Evolutionary conservation across 2,329 filamentous ascomycete species (phyloP).

Genomic region (Pyricularia sp.): DNA sequence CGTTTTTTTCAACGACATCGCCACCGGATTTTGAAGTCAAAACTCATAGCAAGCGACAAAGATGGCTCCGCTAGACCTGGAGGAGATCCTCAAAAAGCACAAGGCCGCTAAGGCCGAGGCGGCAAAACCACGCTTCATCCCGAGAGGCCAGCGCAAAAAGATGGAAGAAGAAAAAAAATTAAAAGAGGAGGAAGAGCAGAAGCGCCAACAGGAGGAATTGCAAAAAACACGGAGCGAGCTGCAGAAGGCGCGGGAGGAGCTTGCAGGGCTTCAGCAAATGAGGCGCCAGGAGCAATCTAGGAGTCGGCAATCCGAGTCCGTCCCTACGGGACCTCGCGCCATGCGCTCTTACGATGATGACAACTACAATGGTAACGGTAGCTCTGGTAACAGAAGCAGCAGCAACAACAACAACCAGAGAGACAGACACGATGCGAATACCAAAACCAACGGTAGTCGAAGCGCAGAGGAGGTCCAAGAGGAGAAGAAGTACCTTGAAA

Average conservation of each 20-base stretch:
- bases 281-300: background rate
- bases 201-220: slow-evolving; percentile 18
- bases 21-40: background rate
- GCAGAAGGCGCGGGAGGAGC: slow-evolving; percentile 11
- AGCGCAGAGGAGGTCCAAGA: slow-evolving; percentile 55
- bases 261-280: background rate
- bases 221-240: slow-evolving; percentile 47
- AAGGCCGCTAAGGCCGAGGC: slow-evolving; percentile 73
- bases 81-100: slow-evolving; percentile 75
- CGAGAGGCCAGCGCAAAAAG: slow-evolving; percentile 51
- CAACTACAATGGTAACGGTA: slow-evolving; percentile 13
- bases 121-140: slow-evolving; percentile 76
- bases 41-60: slow-evolving; percentile 4
- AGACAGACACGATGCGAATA: background rate
- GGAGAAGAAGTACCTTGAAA: slow-evolving; percentile 58
- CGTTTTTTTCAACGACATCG: background rate
- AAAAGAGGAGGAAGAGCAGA: slow-evolving; percentile 55
- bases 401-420: slow-evolving; percentile 21
- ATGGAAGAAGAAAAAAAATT: slow-evolving; percentile 39
- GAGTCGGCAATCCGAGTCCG: slow-evolving; percentile 11
- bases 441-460: slow-evolving; percentile 17
- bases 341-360: slow-evolving; percentile 31
- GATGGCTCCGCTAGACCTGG: slow-evolving; percentile 57
- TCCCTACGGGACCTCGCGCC: slow-evolving; percentile 62
- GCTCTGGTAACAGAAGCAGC: background rate